These are phyloP conservation scores for Aspergillus flavus DNA, from an alignment of 2,329 filamentous ascomycete genomes.

Conservation along the genomic window DNA sequence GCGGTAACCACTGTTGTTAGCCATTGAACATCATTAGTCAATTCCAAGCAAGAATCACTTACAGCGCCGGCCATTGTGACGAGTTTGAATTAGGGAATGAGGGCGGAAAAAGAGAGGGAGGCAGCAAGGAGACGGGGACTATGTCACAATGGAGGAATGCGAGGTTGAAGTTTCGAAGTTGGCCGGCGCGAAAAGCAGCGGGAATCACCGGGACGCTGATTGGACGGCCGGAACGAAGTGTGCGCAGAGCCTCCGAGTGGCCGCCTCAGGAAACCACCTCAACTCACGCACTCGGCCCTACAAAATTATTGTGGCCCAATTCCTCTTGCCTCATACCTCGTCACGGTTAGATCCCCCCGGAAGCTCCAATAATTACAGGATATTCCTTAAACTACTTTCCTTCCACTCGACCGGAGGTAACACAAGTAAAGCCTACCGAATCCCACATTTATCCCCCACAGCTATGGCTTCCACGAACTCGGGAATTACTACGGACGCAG, in stretches of 20 bases:
- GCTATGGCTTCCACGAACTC: constrained; percentile 59
- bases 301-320: constrained; percentile 9
- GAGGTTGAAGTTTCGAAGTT: constrained; percentile 36
- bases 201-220: constrained; percentile 44
- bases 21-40: constrained; percentile 36
- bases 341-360: not conserved
- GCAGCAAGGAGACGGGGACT: constrained; percentile 23
- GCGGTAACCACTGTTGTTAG: constrained; percentile 31
- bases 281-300: not conserved
- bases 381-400: not conserved
- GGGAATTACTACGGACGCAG: constrained; percentile 75
- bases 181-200: constrained; percentile 34
- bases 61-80: constrained; percentile 62
- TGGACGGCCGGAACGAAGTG: constrained; percentile 28
- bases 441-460: not conserved
- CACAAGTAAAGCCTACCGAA: not conserved
- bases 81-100: constrained; percentile 22
- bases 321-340: not conserved
- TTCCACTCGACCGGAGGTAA: not conserved
- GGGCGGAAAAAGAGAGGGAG: constrained; percentile 23
- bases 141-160: constrained; percentile 19
- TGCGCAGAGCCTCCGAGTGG: constrained; percentile 26
- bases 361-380: not conserved
- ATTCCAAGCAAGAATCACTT: constrained; percentile 35
- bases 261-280: constrained; percentile 1